phyloP scores from a whole-genome alignment of 2,329 filamentous ascomycete genomes.

The Aureobasidium lini region DNA sequence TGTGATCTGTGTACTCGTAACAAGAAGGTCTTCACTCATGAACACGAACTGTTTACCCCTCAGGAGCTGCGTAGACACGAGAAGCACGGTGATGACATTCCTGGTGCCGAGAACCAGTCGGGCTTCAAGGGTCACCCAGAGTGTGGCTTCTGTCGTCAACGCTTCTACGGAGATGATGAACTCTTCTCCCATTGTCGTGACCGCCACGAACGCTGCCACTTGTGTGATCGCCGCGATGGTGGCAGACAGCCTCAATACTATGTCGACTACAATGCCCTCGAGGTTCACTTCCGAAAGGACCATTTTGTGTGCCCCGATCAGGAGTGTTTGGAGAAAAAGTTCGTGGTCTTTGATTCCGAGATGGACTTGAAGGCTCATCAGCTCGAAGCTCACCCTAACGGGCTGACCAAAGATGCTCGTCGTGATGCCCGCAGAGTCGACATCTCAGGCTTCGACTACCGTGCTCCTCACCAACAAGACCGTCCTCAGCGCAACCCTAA shows the following conservation, averaged over 20 bases:
- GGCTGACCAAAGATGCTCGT: constrained; percentile 72
- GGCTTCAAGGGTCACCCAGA: constrained; percentile 94
- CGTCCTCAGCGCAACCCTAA: constrained; percentile 38
- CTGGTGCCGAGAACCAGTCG: constrained; percentile 82
- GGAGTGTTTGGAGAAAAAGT: constrained; percentile 94
- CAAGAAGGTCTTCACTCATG: constrained; percentile 98
- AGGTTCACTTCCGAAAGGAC: constrained; percentile 77
- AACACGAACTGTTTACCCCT: constrained; percentile 84
- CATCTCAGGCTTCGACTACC: constrained; percentile 75
- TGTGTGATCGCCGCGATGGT: constrained; percentile 67
- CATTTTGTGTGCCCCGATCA: constrained; percentile 79
- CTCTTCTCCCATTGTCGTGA: constrained; percentile 88
- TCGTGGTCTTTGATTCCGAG: constrained; percentile 91
- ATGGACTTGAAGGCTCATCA: constrained; percentile 94
- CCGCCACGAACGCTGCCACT: constrained; percentile 89
- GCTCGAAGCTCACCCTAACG: constrained; percentile 70
- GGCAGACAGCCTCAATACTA: constrained; percentile 79
- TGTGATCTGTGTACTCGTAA: constrained; percentile 85
- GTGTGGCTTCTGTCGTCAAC: constrained; percentile 82
- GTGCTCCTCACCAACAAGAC: constrained; percentile 59
- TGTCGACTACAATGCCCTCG: constrained; percentile 76
- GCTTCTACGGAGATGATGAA: constrained; percentile 95
- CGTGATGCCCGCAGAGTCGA: constrained; percentile 80
- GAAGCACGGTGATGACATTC: constrained; percentile 81
- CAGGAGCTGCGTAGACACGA: constrained; percentile 81